phyloP scores from a whole-genome alignment of 2,329 filamentous ascomycete genomes.

The Emmonsiellopsis sp. region DNA sequence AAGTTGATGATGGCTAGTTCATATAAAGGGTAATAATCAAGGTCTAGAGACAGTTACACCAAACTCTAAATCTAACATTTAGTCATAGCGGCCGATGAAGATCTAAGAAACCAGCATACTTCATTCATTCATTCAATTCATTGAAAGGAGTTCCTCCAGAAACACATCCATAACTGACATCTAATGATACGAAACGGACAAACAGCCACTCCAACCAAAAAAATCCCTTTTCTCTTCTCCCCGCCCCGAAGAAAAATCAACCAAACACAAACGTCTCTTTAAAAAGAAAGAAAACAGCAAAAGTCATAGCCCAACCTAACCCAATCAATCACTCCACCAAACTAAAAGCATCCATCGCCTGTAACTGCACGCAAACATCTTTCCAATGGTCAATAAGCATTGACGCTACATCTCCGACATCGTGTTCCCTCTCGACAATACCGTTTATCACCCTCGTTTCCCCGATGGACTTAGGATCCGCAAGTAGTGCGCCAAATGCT shows the following conservation, averaged over 20 bases:
- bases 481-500: slow-evolving; percentile 25
- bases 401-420: slow-evolving; percentile 20
- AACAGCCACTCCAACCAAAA: too few relatives aligned
- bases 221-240: not conserved
- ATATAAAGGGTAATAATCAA: too few relatives aligned
- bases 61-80: too few relatives aligned
- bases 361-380: slow-evolving; percentile 23
- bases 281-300: not conserved
- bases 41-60: too few relatives aligned
- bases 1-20: too few relatives aligned
- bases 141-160: too few relatives aligned
- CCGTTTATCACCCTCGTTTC: slow-evolving; percentile 7
- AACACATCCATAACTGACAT: too few relatives aligned
- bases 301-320: not conserved
- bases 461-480: slow-evolving; percentile 5
- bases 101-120: too few relatives aligned
- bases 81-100: too few relatives aligned
- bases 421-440: slow-evolving; percentile 14
- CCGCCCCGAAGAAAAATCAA: not conserved
- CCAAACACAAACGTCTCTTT: not conserved
- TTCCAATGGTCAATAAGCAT: slow-evolving; percentile 29
- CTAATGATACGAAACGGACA: too few relatives aligned
- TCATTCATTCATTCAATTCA: too few relatives aligned
- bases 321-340: not conserved
- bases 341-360: slow-evolving; percentile 17